Evolutionary conservation across 257 asterid species (phyloP), one percentile per base, ranked within the genome.

Genomic region (Linaria vulgaris): DNA sequence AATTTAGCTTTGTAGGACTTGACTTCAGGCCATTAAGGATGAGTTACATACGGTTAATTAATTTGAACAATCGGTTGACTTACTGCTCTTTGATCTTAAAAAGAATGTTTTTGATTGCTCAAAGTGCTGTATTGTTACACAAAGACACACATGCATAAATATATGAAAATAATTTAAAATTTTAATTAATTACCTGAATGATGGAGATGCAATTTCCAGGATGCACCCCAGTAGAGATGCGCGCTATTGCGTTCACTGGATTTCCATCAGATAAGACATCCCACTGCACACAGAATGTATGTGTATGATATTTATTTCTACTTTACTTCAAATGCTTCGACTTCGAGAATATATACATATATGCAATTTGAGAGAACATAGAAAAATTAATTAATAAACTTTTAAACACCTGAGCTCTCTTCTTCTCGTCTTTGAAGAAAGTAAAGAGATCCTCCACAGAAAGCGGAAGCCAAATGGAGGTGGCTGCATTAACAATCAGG

Each of bases 401-500:
- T 43, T 38, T 44, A 59, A 4, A 16, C 23, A 86, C 94, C 89
- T 79, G 73, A 38, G 59, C 52, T 69, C 98, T 79, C 54, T 54
- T 60, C 14, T 76, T 74, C 34, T 79, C 82, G 69, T 88, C 87
- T 71, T 46, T 74, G 63, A 91, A 77, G 79, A 86, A 84, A 59
- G 75, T 37, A 21, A 87, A 85, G 62, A 87, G 70, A 55, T 52
- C 10, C 56, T 88, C 78, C 4, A 45, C 61, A 0, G 78, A 51
- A 67, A 77, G 38, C 20, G 90, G 95, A 69, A 88, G 83, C 82
- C 87, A 76, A 5, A 83, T 47, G 11, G 96, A 87, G 56, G 86
- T 57, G 19, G 90, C 69, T 14, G 85, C 85, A 46, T 75, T 67
- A 6, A 84, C 76, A 41, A 87, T 71, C 59, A 69, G 65, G 8